Percentiles rank a stretch among this genome's conserved stretches.
phyloP scores from a whole-genome alignment of 2,329 filamentous ascomycete species.

The Colletotrichum tabaci region DNA sequence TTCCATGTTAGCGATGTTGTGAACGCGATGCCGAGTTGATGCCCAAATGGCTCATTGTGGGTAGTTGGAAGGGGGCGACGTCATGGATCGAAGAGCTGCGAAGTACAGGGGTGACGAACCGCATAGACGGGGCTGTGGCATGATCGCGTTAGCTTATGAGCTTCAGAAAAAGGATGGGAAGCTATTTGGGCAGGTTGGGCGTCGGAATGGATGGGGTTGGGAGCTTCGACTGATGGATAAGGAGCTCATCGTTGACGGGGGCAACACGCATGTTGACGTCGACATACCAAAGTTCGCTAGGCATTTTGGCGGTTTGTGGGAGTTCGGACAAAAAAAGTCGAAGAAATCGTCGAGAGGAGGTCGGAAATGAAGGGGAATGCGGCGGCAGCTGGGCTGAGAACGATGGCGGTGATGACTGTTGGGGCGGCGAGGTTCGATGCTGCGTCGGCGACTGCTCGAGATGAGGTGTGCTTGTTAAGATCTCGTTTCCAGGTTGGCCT shows the following conservation, averaged over 20 bases:
- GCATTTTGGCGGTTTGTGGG: conserved; percentile 72
- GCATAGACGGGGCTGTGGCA: conserved; percentile 91
- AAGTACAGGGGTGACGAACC: conserved; percentile 76
- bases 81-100: conserved; percentile 42
- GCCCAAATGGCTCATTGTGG: conserved; percentile 41
- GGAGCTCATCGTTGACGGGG: conserved; percentile 50
- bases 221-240: conserved; percentile 51
- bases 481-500: conserved; percentile 56
- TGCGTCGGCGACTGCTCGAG: conserved; percentile 40
- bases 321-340: conserved; percentile 38
- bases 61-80: conserved; percentile 38
- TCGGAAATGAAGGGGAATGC: conserved; percentile 34
- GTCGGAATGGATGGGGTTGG: conserved; percentile 45
- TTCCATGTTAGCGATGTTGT: conserved; percentile 53
- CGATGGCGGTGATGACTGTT: conserved; percentile 33
- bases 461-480: conserved; percentile 50
- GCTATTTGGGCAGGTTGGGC: conserved; percentile 11
- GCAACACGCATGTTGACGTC: conserved; percentile 50
- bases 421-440: conserved; percentile 39
- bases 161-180: conserved; percentile 15
- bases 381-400: conserved; percentile 40
- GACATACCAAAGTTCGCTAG: conserved; percentile 86
- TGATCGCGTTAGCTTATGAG: conserved; percentile 46
- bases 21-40: conserved; percentile 14
- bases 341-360: conserved; percentile 29